Conservation (phyloP, 1,284 basidiomycete species). For the Chalciporus sp. region DNA sequence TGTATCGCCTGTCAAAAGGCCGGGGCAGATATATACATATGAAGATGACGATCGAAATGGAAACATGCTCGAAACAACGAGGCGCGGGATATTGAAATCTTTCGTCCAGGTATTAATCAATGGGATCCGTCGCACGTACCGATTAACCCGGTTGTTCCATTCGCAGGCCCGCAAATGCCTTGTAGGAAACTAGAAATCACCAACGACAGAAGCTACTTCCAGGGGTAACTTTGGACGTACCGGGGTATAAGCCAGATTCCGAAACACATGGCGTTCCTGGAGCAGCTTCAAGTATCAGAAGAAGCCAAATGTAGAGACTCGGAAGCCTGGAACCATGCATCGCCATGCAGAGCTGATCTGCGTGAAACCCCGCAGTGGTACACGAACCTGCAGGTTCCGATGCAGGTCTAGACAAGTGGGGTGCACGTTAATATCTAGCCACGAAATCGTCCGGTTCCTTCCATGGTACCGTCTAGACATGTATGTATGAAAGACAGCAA, state of each 20-base stretch:
- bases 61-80: not conserved
- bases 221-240: too few species aligned
- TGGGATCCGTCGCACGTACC: too few species aligned
- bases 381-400: not conserved
- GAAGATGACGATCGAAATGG: not conserved
- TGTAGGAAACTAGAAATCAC: too few species aligned
- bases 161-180: too few species aligned
- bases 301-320: not conserved
- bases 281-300: not conserved
- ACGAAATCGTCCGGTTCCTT: not conserved
- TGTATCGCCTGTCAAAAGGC: not conserved
- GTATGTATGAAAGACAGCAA: constrained; percentile 2
- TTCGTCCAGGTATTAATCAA: not conserved
- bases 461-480: not conserved
- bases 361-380: constrained; percentile 2
- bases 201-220: too few species aligned
- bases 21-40: not conserved
- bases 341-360: constrained; percentile 11
- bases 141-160: too few species aligned
- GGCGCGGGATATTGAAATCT: not conserved
- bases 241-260: too few species aligned
- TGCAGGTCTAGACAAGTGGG: not conserved
- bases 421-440: not conserved
- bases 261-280: too few species aligned
- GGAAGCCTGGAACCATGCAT: constrained; percentile 3